Evolutionary conservation across 2,329 filamentous ascomycete species (phyloP).

Genomic region (Hysterium pulicare): DNA sequence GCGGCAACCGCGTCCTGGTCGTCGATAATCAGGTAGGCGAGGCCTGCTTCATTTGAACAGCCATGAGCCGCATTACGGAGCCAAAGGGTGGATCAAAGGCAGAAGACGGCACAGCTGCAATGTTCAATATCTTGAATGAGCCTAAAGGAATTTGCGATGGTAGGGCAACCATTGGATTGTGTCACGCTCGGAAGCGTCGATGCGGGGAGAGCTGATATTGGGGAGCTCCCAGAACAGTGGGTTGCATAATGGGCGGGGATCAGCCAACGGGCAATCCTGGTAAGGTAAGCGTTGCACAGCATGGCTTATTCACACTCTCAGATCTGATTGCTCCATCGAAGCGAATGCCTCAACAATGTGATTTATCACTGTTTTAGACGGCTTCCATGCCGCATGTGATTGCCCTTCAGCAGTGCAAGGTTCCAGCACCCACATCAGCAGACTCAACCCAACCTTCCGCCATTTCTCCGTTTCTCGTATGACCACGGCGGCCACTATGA

Average conservation of each 20-base stretch:
- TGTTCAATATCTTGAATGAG: too few species aligned
- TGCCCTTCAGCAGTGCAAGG: constrained; percentile 6
- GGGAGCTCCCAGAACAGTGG: neutral
- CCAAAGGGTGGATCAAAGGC: too few species aligned
- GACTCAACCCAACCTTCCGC: constrained; percentile 5
- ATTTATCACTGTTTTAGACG: neutral
- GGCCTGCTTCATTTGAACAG: too few species aligned
- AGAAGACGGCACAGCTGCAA: too few species aligned
- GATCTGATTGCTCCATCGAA: neutral
- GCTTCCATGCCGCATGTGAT: neutral
- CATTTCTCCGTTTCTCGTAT: constrained; percentile 24
- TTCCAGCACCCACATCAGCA: constrained; percentile 5
- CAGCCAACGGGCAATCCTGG: too few species aligned
- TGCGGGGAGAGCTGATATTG: neutral
- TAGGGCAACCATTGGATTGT: neutral
- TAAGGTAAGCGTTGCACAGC: too few species aligned
- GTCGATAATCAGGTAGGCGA: too few species aligned
- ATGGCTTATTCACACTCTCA: neutral
- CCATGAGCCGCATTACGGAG: too few species aligned
- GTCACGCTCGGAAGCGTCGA: neutral
- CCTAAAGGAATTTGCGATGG: neutral
- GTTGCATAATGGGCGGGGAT: too few species aligned
- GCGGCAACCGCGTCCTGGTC: too few species aligned
- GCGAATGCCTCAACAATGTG: neutral
- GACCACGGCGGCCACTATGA: constrained; percentile 45